Base-by-base conservation (phyloP, 495 filamentous ascomycete species). In the Elaphomyces granulatus region DNA sequence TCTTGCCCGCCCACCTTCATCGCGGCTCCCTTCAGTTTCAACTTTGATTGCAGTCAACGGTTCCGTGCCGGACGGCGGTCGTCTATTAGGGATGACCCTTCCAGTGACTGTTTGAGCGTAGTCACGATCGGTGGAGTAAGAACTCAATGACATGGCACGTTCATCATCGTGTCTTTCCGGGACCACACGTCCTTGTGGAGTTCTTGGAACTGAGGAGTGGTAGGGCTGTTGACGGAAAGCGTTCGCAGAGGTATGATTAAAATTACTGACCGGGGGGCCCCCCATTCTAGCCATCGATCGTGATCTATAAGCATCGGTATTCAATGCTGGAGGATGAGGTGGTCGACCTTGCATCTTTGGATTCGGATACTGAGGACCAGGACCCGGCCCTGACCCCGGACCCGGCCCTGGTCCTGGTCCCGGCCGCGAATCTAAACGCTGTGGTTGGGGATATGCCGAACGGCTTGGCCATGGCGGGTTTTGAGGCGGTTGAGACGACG, bases 81-180 rank as follows among this genome's bases (percentile, higher is more conserved):
- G 54, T 46, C 74, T 64, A 42, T 59, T 65, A 3, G 81, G 92
- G 50, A 99, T 94, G 0, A 92, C 70, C 41, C 92, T 72, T 37
- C 92, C 92, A 48, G 81, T 94, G 72, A 82, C 83, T 15, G 86
- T 94, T 51, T 94, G 90, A 40, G 78, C 70, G 41, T 80, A 68
- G 41, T 96, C 84, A 35, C 74, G 70, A 44, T 88, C 83, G 44
- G 77, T 61, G 12, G 78, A 70, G 54, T 94, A 94, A 2, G 81
- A 81, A 12, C 78, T 87, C 76, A 99, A 78, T 19, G 88, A 93
- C 90, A 96, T 96, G 36, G 90, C 76, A 36, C 92, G 73, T 52
- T 95, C 87, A 51, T 96, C 59, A 20, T 37, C 79, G 51, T 90
- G 81, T 34, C 86, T 74, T 47, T 94, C 87, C 4, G 92, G 92